Evolutionary conservation across 345 rosid genomes (phyloP), one percentile per base, ranked within the genome.

Genomic region (Camelina laxa): DNA sequence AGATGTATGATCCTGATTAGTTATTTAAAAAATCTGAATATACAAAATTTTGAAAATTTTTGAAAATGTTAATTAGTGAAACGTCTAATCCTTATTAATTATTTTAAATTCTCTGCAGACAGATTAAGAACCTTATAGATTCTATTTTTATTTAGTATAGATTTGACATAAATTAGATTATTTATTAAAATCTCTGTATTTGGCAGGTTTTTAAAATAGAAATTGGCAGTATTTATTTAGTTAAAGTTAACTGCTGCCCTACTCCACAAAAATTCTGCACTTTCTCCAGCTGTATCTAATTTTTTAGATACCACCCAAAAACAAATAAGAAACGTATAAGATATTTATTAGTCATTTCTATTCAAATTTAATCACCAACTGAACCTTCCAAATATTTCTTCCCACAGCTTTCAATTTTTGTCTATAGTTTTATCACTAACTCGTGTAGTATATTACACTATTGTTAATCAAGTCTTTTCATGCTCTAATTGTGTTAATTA

Each of bases 201-300:
- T n/a, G n/a, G n/a, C n/a, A n/a, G n/a, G n/a, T n/a, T n/a, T n/a
- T n/a, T n/a, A n/a, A n/a, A n/a, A n/a, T n/a, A n/a, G n/a, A n/a
- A n/a, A n/a, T n/a, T n/a, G n/a, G n/a, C n/a, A n/a, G n/a, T n/a
- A n/a, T n/a, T n/a, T n/a, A n/a, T n/a, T n/a, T n/a, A n/a, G 24
- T 22, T 22, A 1, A 22, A 22, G 2, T 22, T n/a, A 45, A n/a
- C 24, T 65, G 16, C 22, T 9, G 24, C 39, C 33, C 42, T 27
- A 9, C 27, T 30, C 54, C 54, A 36, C 64, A 16, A 42, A 69
- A n/a, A 55, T n/a, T 27, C 55, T 38, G 17, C 21, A 22, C 21
- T 57, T 56, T 56, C 22, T 69, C 65, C 57, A 57, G 35, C 33
- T 69, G 56, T 69, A 45, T 44, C 65, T 15, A 69, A 44, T 13